These are phyloP conservation scores for Trichoderma koningiopsis DNA, from an alignment of 2,329 filamentous ascomycete genomes.

Conservation along the genomic window DNA sequence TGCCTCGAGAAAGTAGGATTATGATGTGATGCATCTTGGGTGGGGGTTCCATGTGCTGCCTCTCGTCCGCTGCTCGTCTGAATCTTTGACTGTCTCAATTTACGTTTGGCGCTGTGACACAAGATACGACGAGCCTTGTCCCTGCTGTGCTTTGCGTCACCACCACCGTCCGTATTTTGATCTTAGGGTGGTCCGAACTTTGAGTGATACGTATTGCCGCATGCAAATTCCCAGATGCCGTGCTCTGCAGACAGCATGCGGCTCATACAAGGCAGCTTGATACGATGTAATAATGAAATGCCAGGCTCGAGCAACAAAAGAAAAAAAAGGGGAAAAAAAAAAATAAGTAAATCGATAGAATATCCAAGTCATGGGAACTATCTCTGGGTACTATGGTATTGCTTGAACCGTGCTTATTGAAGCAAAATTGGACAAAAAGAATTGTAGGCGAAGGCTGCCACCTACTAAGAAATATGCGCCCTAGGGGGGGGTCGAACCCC, in stretches of 20 bases:
- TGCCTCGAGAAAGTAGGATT: neutral
- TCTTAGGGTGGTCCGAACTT: neutral
- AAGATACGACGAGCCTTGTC: neutral
- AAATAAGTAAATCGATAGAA: too few species aligned
- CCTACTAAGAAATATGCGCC: slow-evolving; percentile 27
- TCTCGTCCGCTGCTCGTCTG: neutral
- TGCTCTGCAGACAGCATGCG: neutral
- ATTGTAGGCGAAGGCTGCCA: too few species aligned
- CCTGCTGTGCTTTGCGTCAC: neutral
- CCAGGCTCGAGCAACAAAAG: too few species aligned
- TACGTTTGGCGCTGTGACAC: slow-evolving; percentile 6
- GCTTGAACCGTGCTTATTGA: too few species aligned
- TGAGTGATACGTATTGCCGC: neutral
- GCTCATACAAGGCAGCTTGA: neutral
- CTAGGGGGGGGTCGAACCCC: slow-evolving; percentile 40
- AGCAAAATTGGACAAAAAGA: too few species aligned
- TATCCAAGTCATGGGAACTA: too few species aligned
- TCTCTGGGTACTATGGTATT: too few species aligned
- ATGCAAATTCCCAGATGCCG: neutral
- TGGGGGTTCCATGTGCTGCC: neutral
- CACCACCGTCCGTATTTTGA: neutral
- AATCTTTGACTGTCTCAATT: slow-evolving; percentile 17
- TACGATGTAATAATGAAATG: neutral
- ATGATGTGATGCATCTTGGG: slow-evolving; percentile 19
- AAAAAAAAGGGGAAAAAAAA: too few species aligned